Evolutionary conservation across 768 basidiomycete species (phyloP), one percentile per base, ranked within the genome.

Genomic region (Trametes coccinea): DNA sequence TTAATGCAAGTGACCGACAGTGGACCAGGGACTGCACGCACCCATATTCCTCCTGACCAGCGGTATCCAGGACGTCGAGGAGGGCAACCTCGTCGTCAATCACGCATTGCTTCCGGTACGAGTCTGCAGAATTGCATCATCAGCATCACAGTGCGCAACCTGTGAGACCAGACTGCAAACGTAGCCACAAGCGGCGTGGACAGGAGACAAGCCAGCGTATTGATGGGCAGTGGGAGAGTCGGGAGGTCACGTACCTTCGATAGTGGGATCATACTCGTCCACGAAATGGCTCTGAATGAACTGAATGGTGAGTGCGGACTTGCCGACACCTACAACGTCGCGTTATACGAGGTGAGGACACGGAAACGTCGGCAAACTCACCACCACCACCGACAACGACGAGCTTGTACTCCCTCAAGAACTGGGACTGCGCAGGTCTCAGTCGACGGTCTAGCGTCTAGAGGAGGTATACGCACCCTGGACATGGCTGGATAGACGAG

Each of bases 51-150:
- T 98, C 96, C 75, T 98, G 95, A 39, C 95, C 95, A 55, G 95
- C 95, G 14, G 95, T 98, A 78, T 97, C 95, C 64, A 98, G 85
- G 55, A 98, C 95, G 72, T 98, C 95, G 59, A 97, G 86, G 52
- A 97, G 82, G 17, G 95, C 95, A n/a, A 97, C 93, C 75, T 98
- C 93, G n/a, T 96, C 95, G 76, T 98, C 95, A 66, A 98, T 94
- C 37, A 96, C 89, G 65, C 93, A 95, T 72, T 97, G 95, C 74
- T 97, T 98, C 66, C 96, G 83, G 78, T 98, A 98, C 47, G 95
- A 97, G 73, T 98, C 95, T 94, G 66, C 13, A 22, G 31, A 43
- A 10, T 16, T 6, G 9, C 57, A 46, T 22, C 41, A n/a, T 56
- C 16, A 59, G 56, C 41, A 17, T 3, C 30, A 22, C 22, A 22